phyloP scores from a whole-genome alignment of 2,329 filamentous ascomycete genomes.

The Mycosphaerella arachidis region DNA sequence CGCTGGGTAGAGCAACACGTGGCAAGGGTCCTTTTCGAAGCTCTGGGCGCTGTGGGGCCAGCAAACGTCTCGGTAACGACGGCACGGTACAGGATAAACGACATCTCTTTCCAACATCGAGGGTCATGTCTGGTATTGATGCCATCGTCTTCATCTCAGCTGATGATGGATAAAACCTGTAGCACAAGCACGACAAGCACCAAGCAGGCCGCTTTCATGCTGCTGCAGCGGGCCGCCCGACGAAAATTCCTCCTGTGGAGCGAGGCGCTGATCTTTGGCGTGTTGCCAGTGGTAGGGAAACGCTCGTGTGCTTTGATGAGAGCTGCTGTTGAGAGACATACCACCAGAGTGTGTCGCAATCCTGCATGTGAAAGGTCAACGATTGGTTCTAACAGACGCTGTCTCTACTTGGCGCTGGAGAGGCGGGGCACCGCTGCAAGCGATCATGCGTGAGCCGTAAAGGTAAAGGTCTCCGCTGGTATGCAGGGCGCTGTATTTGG shows the following conservation, averaged over 20 bases:
- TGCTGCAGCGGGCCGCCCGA: constrained; percentile 1
- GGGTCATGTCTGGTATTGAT: background rate
- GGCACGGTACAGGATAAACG: background rate
- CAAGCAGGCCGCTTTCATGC: background rate
- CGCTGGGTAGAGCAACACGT: background rate
- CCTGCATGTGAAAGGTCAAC: background rate
- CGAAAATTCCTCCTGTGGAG: background rate
- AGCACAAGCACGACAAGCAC: background rate
- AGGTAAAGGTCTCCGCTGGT: background rate
- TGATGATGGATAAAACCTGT: background rate
- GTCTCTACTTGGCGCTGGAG: background rate
- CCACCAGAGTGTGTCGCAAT: background rate
- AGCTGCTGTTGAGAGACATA: background rate
- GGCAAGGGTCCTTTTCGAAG: background rate
- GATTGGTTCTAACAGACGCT: background rate
- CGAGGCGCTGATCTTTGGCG: background rate
- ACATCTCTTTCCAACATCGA: background rate
- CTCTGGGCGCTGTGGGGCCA: background rate
- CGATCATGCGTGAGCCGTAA: background rate
- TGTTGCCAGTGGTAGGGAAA: background rate
- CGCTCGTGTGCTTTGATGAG: background rate
- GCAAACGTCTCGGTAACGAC: background rate
- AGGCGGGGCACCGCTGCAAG: background rate
- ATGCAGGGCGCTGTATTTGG: background rate
- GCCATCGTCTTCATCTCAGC: background rate